A percentile compares a stretch with the other conserved stretches of the same genome.
These are phyloP conservation scores for Venturiaceae sp. DNA, from an alignment of 2,329 filamentous ascomycete genomes.

Conservation along the genomic window DNA sequence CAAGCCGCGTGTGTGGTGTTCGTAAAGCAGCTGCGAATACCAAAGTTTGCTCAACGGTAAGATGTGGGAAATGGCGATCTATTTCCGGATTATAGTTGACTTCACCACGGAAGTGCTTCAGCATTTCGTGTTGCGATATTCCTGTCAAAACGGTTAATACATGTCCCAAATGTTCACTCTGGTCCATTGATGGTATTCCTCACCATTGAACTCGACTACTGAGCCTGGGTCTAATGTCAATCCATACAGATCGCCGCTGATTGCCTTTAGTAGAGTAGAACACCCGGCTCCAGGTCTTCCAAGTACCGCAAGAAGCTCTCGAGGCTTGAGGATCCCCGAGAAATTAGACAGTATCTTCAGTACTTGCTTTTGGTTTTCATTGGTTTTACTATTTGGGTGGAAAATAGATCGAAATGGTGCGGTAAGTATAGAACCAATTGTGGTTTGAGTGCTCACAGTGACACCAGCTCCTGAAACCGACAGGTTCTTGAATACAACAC, in stretches of 20 bases:
- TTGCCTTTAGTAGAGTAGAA: constrained; percentile 59
- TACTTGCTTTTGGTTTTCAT: too few species aligned
- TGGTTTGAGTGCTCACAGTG: too few species aligned
- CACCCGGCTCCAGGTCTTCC: constrained; percentile 61
- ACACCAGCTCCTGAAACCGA: too few species aligned
- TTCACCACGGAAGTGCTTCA: constrained; percentile 52
- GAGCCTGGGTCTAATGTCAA: not conserved
- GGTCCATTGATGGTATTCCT: too few species aligned
- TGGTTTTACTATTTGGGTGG: too few species aligned
- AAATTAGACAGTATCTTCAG: constrained; percentile 47
- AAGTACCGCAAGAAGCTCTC: constrained; percentile 61
- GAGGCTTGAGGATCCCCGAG: constrained; percentile 61
- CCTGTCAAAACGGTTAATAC: too few species aligned
- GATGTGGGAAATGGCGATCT: constrained; percentile 65
- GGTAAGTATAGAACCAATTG: too few species aligned
- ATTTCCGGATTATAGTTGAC: constrained; percentile 68
- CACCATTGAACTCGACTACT: too few species aligned
- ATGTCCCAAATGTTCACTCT: too few species aligned
- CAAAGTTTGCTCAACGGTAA: constrained; percentile 66
- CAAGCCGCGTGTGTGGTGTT: constrained; percentile 47
- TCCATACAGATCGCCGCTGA: constrained; percentile 31
- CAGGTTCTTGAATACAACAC: too few species aligned
- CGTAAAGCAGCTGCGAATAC: constrained; percentile 58
- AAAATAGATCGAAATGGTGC: too few species aligned
- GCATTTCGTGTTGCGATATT: constrained; percentile 40